Evolutionary conservation across 1,284 basidiomycete species (phyloP), one percentile per base, ranked within the genome.

Genomic region (Lignosus rhinocerotis): DNA sequence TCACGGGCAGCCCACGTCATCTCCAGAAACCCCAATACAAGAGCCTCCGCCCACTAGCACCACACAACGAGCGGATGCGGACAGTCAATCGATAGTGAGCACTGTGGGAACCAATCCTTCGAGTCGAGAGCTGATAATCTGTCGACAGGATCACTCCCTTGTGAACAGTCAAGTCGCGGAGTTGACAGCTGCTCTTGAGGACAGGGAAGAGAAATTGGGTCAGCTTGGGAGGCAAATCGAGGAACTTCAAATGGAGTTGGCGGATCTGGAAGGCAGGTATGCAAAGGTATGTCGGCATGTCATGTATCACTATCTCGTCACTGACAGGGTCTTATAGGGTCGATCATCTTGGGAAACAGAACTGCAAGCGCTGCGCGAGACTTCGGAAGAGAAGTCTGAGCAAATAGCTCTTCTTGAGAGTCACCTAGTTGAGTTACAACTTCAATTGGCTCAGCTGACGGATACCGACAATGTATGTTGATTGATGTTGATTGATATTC

Each of bases 21-120:
- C 59, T n/a, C 58, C 60, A 1, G 56, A 55, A 19, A 42, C 53
- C 17, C 41, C 54, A 6, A 14, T 50, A 16, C 54, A 56, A 11
- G 62, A 66, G 19, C 51, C 59, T 11, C 63, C 65, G 3, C 54
- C 58, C 0, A 69, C 67, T 3, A 58, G 63, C 25, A 67, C 70
- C 0, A 68, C 65, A 5, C 69, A 69, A 21, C 66, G 59, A 21
- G 69, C 68, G 10, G 66, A 64, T 19, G 58, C 56, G 6, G 69
- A 67, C 25, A 66, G 68, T 45, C 66, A 70, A 41, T 67, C 66
- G 1, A 63, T 64, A 58, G 69, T 66, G 41, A 5, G 65, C 16
- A 30, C 3, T 36, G 5, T 45, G 21, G 43, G 5, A 14, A 30
- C 25, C 34, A 8, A 12, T 11, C 6, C 1, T 30, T 7, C n/a